Evolutionary conservation across 2,329 filamentous ascomycete species (phyloP), one percentile per base, ranked within the genome.

Genomic region (Xylaria sp.): DNA sequence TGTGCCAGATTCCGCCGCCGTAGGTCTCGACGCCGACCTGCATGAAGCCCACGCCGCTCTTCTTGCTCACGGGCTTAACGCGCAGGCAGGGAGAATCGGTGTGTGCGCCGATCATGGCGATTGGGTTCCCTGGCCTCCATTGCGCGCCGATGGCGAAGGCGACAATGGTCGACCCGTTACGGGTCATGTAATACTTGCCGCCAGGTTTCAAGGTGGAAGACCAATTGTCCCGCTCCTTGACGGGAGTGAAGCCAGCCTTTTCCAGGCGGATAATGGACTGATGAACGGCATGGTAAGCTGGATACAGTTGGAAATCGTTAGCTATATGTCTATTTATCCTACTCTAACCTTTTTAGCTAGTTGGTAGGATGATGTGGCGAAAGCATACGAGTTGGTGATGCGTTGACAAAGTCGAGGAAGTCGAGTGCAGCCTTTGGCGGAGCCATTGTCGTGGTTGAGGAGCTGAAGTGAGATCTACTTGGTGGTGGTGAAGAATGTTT

Each of bases 21-120:
- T 99, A 99, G 1, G 94, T 95, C 85, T 99, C 96, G 61, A 98
- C 95, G 63, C 94, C 96, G 66, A 99, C 91, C 82, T 99, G 96
- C 72, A 98, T 83, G 81, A 96, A 99, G 13, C 95, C 95, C 73
- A 92, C 92, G 65, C 88, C 90, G 77, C 89, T 88, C 83, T 95
- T 96, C 83, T 95, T 97, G 78, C 93, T 97, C 51, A 97, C 91
- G 13, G 96, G 96, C 85, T 99, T 99, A 80, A 99, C 86, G 69
- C 95, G 91, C 59, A 99, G 88, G 75, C 92, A 94, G 6, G 94
- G 94, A 12, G 94, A 98, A 82, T 99, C 96, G 68, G 96, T 98
- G 82, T 99, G 95, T 48, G 96, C 94, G 75, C 95, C 96, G 70
- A 99, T 90, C 89, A 98, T 97, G 80, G 93, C 88, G 72, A 98